Conservation (phyloP, 768 basidiomycete species). For the Leucogyrophana mollusca region DNA sequence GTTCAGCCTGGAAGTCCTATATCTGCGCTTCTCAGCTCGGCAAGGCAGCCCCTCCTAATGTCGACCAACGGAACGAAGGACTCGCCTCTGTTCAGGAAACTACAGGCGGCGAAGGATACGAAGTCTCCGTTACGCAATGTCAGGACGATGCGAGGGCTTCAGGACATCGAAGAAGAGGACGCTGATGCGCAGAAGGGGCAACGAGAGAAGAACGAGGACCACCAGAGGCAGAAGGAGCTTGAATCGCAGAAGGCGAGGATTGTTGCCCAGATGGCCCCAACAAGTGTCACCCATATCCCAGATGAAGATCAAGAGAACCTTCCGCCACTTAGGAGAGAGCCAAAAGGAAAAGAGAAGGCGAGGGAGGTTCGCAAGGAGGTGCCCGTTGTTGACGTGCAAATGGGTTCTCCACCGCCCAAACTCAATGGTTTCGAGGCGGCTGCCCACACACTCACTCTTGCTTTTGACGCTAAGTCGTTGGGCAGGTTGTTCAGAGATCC, state of each 20-base stretch:
- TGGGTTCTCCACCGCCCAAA: constrained; percentile 24
- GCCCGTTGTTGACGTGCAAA: constrained; percentile 15
- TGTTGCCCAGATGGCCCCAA: constrained; percentile 88
- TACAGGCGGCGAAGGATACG: constrained; percentile 50
- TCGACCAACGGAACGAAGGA: constrained; percentile 40
- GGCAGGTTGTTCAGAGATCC: constrained; percentile 72
- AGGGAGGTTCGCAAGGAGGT: constrained; percentile 20
- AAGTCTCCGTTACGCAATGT: constrained; percentile 52
- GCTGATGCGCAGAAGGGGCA: constrained; percentile 38
- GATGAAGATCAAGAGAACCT: constrained; percentile 36
- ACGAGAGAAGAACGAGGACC: constrained; percentile 38
- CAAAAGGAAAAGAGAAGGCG: constrained; percentile 29
- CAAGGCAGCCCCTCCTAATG: constrained; percentile 84
- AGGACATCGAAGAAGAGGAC: constrained; percentile 47
- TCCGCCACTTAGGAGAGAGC: constrained; percentile 29
- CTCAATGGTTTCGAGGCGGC: constrained; percentile 69
- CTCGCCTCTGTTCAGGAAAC: constrained; percentile 45
- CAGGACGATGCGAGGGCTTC: constrained; percentile 37
- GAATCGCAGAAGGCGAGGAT: constrained; percentile 92
- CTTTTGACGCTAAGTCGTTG: constrained; percentile 65
- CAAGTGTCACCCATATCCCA: constrained; percentile 15
- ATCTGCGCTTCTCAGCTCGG: constrained; percentile 84
- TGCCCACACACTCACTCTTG: constrained; percentile 46
- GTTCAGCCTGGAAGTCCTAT: constrained; percentile 96
- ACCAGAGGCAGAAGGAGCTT: constrained; percentile 64